These are phyloP conservation scores for Henckelia pumila DNA, from an alignment of 257 asterid genomes.

Conservation along the genomic window DNA sequence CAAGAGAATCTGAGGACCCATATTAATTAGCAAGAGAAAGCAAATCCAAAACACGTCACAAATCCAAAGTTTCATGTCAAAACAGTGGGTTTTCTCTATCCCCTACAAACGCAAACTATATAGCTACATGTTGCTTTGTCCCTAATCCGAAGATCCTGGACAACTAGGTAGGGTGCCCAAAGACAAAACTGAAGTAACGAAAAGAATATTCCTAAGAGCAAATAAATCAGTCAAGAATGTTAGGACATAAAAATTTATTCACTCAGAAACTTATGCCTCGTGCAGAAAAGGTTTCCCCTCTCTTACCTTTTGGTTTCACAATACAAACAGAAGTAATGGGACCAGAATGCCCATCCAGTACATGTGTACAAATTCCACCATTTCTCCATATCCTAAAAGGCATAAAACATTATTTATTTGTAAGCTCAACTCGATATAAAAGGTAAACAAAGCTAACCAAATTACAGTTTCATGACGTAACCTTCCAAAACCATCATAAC, in stretches of 20 bases:
- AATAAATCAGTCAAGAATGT: neutral
- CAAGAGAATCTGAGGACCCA: neutral
- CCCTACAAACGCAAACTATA: neutral
- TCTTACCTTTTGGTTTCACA: constrained; percentile 56
- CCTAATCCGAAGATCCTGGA: neutral
- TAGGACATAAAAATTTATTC: neutral
- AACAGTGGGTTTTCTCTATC: neutral
- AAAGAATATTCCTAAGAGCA: neutral
- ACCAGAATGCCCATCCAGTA: constrained; percentile 81
- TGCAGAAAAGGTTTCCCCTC: constrained; percentile 3
- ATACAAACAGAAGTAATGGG: constrained; percentile 78
- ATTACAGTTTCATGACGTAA: constrained; percentile 27
- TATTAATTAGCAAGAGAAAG: neutral
- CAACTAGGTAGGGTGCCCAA: neutral
- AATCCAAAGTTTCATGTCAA: neutral
- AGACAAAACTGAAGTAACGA: neutral
- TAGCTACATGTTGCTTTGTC: neutral
- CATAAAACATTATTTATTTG: constrained; percentile 18
- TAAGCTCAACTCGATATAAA: constrained; percentile 4
- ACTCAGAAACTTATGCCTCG: neutral
- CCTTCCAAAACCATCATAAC: constrained; percentile 97
- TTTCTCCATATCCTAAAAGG: constrained; percentile 77
- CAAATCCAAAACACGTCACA: neutral
- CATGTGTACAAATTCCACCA: constrained; percentile 74
- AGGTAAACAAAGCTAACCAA: neutral